Conservation (phyloP, 371 early-diverging fungal genomes). For the Fennellomyces sp. region DNA sequence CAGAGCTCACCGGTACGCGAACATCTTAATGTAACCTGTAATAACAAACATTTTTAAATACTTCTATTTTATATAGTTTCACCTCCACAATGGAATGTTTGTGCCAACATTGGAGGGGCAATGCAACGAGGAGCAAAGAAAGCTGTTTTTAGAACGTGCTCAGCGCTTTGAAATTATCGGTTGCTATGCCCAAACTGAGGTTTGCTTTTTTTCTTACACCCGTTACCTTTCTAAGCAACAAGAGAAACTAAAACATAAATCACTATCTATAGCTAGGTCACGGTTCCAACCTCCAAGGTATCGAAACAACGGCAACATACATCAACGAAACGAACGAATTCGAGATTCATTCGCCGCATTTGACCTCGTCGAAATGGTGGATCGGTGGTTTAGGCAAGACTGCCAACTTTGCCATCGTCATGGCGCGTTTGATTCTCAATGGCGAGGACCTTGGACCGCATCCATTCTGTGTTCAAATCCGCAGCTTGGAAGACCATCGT, state of each 20-base stretch:
- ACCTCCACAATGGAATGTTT: slow-evolving; percentile 71
- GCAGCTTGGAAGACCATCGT: slow-evolving; percentile 75
- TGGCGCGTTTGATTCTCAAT: slow-evolving; percentile 82
- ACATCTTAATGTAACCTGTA: too few relatives aligned
- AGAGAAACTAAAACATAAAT: too few relatives aligned
- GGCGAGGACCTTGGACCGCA: slow-evolving; percentile 85
- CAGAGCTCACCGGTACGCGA: background rate
- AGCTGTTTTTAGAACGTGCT: slow-evolving; percentile 75
- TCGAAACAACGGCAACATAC: slow-evolving; percentile 91
- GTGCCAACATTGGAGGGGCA: slow-evolving; percentile 78
- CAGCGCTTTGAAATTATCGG: slow-evolving; percentile 79
- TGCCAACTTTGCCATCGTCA: slow-evolving; percentile 84
- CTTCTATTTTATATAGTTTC: too few relatives aligned
- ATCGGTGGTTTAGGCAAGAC: slow-evolving; percentile 77
- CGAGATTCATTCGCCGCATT: slow-evolving; percentile 82
- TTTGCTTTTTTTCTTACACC: too few relatives aligned
- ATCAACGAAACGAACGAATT: slow-evolving; percentile 80
- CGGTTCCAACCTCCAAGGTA: slow-evolving; percentile 83
- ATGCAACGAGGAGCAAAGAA: slow-evolving; percentile 79
- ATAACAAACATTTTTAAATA: background rate
- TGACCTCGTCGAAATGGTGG: slow-evolving; percentile 91
- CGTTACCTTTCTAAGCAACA: too few relatives aligned
- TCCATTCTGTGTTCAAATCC: slow-evolving; percentile 87
- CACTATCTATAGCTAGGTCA: slow-evolving; percentile 53
- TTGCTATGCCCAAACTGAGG: slow-evolving; percentile 86